phyloP scores from a whole-genome alignment of 2,329 filamentous ascomycete genomes.

The Ceratocystiopsis minuta region DNA sequence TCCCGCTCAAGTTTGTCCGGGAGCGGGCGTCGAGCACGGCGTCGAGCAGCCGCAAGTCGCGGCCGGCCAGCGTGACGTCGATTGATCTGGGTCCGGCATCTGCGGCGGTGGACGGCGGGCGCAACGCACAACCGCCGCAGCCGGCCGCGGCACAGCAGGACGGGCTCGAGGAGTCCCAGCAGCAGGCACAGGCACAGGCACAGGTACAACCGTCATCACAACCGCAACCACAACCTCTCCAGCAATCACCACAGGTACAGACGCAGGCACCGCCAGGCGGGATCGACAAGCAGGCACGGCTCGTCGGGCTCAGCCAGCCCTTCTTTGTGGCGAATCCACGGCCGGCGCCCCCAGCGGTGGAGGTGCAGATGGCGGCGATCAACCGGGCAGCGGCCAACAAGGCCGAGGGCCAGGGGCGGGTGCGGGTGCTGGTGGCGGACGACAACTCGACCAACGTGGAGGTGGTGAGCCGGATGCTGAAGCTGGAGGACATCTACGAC shows the following conservation, averaged over 20 bases:
- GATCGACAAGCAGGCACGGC: conserved; percentile 42
- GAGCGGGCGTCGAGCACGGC: conserved; percentile 40
- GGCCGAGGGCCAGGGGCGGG: conserved; percentile 34
- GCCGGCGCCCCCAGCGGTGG: conserved; percentile 18
- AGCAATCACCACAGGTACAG: too few species aligned
- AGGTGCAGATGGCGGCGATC: conserved; percentile 47
- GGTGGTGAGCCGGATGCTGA: conserved; percentile 44
- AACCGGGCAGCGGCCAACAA: conserved; percentile 46
- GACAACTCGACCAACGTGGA: conserved; percentile 41
- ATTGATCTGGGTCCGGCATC: conserved; percentile 11
- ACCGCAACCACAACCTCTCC: not conserved
- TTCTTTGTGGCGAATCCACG: conserved; percentile 44
- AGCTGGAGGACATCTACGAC: conserved; percentile 66
- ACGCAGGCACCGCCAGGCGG: too few species aligned
- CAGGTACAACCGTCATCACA: too few species aligned
- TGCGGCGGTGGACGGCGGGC: conserved; percentile 4
- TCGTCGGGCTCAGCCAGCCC: conserved; percentile 67
- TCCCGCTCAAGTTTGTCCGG: conserved; percentile 61
- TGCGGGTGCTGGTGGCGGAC: conserved; percentile 75
- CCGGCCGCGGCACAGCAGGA: conserved; percentile 14
- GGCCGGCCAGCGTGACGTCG: conserved; percentile 28
- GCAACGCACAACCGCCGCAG: conserved; percentile 16
- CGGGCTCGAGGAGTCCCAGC: conserved; percentile 26
- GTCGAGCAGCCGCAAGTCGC: conserved; percentile 33
- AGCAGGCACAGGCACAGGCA: not conserved